Evolutionary conservation across 768 basidiomycete species (phyloP), one percentile per base, ranked within the genome.

Genomic region (Tylopilus subfusipes): DNA sequence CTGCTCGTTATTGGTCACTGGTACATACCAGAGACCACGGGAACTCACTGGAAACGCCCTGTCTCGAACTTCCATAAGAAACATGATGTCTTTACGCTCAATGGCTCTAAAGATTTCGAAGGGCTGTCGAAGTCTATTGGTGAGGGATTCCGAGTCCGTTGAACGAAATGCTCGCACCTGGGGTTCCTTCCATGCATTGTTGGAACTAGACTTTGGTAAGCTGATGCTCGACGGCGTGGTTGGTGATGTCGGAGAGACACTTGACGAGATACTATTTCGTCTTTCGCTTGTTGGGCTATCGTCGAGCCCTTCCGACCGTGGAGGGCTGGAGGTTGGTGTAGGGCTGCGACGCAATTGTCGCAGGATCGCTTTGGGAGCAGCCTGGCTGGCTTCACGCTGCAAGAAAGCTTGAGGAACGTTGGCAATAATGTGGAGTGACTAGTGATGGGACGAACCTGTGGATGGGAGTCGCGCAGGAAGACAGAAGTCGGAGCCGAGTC

Each of bases 51-150:
- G 82, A 60, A 93, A 92, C 11, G 87, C 84, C 53, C 79, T 78
- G 65, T 93, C 90, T 54, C 91, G 77, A 42, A 92, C 76, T 72
- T 93, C 86, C 87, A 90, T 90, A 9, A 95, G 76, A 66, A 82
- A 88, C 68, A 82, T 79, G 31, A 96, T 75, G 70, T 98, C 89
- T 64, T 88, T 88, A 34, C 78, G 76, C 62, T 98, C 95, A 21
- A 98, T 80, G 2, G 95, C 95, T 48, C 86, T 77, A 64, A 94
- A 82, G 0, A 97, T 75, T 74, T 94, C 78, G 56, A 76, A 84
- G 0, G 83, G 77, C 76, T 84, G 42, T 25, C 21, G 6, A 42
- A 13, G 47, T 38, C 43, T n/a, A 21, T 54, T 7, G 1, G 54
- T 48, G 27, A 45, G 22, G 29, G 30, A 39, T 34, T 24, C 30